Base-by-base conservation (phyloP, 2,329 filamentous ascomycete genomes). In the Aspergillus ibericus region DNA sequence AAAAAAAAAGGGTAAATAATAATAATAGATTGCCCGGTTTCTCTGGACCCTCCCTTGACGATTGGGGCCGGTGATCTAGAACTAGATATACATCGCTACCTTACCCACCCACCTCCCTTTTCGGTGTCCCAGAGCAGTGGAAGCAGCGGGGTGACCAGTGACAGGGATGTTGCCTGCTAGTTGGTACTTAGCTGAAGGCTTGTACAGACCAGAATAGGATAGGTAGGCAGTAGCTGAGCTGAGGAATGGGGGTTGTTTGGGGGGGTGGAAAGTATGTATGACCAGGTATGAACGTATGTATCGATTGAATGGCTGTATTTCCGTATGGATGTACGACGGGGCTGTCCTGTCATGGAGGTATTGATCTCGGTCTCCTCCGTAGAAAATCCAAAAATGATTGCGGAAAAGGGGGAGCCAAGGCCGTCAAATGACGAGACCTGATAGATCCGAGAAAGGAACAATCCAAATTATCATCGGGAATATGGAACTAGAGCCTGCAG, bases 11-110 rank as follows among this genome's bases (percentile, higher is more conserved):
- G 20, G 32, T 34, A 53, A 54, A 53, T 8, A 48, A 20, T 29
- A 34, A 46, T 16, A 47, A 52, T 29, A 20, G 22, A 12, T 16
- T 48, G 44, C 44, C 12, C 13, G 53, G 35, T 38, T 53, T 61
- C 49, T 56, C 52, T 59, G 48, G 47, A 55, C 34, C 40, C 48
- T 46, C 48, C 29, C 42, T 36, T 29, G 34, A 58, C 35, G 40
- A 48, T 20, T 25, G 38, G 49, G 53, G 46, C 59, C 48, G 68
- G 64, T 65, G 68, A 72, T 72, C 69, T 66, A 66, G 68, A 69
- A 68, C 63, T 63, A 63, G 63, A 68, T 68, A 68, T 68, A 68
- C 59, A 66, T 48, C 44, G 18, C 49, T 34, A 58, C 57, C 48
- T 46, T 34, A 58, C 57, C 48, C 58, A 50, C 52, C 59, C 58